Conservation (phyloP, 2,329 filamentous ascomycete species). For the Neofusicoccum parvum region DNA sequence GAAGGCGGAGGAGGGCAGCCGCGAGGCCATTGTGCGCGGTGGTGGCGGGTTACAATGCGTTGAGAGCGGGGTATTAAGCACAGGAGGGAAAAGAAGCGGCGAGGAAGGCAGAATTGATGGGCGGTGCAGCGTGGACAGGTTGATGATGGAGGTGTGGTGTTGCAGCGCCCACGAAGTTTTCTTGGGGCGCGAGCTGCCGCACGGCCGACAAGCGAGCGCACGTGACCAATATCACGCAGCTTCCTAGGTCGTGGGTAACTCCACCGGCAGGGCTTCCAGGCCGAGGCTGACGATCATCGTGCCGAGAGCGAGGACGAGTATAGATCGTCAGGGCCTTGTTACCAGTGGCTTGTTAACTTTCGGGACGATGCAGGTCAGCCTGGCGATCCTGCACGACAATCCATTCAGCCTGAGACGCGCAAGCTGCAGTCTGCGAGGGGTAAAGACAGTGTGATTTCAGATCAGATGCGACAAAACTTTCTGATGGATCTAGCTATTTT, state of each 20-base stretch:
- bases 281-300: conserved; percentile 12
- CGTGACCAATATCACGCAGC: background rate
- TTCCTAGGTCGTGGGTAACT: background rate
- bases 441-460: conserved; percentile 15
- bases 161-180: conserved; percentile 17
- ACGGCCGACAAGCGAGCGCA: conserved; percentile 7
- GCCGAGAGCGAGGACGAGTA: conserved; percentile 10
- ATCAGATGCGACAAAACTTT: conserved; percentile 4
- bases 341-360: conserved; percentile 9
- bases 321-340: conserved; percentile 15
- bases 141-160: conserved; percentile 25
- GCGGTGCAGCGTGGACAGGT: conserved; percentile 7
- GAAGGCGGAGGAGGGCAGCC: conserved; percentile 22
- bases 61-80: conserved; percentile 23
- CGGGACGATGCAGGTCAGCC: conserved; percentile 15
- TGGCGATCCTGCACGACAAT: conserved; percentile 15
- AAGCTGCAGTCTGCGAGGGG: background rate
- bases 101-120: conserved; percentile 15
- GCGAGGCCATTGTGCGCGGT: conserved; percentile 35
- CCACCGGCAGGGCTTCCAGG: conserved; percentile 5
- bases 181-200: background rate
- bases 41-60: background rate
- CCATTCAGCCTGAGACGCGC: background rate
- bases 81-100: conserved; percentile 21
- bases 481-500: conserved; percentile 16